Conservation (phyloP, 2,329 filamentous ascomycete genomes). For the Arthrobotrys iridis region DNA sequence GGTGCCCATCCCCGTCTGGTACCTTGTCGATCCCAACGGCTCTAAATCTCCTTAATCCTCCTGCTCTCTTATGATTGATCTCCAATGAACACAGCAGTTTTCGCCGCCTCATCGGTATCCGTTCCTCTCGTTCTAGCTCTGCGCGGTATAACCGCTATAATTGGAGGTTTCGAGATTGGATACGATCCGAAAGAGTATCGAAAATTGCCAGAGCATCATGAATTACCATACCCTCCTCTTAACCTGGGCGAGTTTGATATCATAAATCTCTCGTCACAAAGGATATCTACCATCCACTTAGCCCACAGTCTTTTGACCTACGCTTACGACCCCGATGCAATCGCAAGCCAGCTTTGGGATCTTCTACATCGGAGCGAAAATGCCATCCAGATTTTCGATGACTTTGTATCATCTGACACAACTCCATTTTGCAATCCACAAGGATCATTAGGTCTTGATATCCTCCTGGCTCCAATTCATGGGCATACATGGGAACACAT, state of each 20-base stretch:
- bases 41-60: background rate
- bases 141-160: conserved; percentile 38
- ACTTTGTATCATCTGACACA: background rate
- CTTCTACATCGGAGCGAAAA: conserved; percentile 10
- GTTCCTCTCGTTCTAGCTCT: conserved; percentile 16
- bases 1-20: background rate
- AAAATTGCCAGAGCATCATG: conserved; percentile 15
- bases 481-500: conserved; percentile 34
- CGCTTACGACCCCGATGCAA: conserved; percentile 16
- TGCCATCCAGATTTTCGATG: conserved; percentile 3
- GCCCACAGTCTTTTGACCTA: conserved; percentile 27
- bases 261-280: conserved; percentile 17
- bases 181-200: conserved; percentile 5
- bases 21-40: background rate
- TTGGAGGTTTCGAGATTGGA: conserved; percentile 34
- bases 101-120: conserved; percentile 1
- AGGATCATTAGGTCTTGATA: background rate
- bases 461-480: conserved; percentile 1
- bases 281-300: conserved; percentile 26
- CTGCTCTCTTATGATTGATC: background rate
- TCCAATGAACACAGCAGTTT: conserved; percentile 27
- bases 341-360: conserved; percentile 31
- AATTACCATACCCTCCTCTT: conserved; percentile 19
- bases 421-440: background rate
- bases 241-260: conserved; percentile 19